Base-by-base conservation (phyloP, 768 basidiomycete species). In the Tylopilus rubrobrunneus region DNA sequence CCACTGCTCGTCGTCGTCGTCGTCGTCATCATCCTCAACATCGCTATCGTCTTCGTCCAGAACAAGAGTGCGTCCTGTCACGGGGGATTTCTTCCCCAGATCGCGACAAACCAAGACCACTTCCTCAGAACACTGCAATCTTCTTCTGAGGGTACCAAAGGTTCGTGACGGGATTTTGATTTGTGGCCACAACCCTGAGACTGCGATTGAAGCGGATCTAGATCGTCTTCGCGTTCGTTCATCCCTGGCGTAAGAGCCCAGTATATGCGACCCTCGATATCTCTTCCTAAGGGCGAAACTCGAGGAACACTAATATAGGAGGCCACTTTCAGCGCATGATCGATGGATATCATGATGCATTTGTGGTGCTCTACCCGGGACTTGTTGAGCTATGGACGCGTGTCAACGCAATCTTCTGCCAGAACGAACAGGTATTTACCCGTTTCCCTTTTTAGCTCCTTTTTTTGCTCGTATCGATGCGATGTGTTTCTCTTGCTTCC, bases 31-130 rank as follows among this genome's bases (percentile, higher is more conserved):
- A 3, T 25, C 25, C 25, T 66, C 67, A 17, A 53, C 49, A 12
- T 70, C 73, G 3, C 64, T 64, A n/a, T 62, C 64, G 6, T 59
- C 55, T 8, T 55, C 28, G 9, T 72, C 67, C 7, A 68, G 57
- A 25, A 54, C 46, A 9, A 53, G 47, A 27, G 61, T 67, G 43
- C 68, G 56, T 53, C 71, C 70, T 19, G 65, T 56, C 0, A 53
- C 43, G 0, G 61, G 52, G 19, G 83, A 81, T 56, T 71, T 78
- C 67, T 69, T 79, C 89, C 89, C 79, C 82, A 87, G 1, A 89
- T 86, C 4, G 79, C 82, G n/a, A 92, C 62, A 65, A 88, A 86
- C 85, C 85, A 89, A 1, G 82, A 75, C 89, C 89, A 92, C 31
- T 79, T 76, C 53, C 67, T 77, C 66, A 85, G 67, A 33, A 73